phyloP scores from a whole-genome alignment of 2,329 filamentous ascomycete genomes.

The Pezicula neosporulosa region DNA sequence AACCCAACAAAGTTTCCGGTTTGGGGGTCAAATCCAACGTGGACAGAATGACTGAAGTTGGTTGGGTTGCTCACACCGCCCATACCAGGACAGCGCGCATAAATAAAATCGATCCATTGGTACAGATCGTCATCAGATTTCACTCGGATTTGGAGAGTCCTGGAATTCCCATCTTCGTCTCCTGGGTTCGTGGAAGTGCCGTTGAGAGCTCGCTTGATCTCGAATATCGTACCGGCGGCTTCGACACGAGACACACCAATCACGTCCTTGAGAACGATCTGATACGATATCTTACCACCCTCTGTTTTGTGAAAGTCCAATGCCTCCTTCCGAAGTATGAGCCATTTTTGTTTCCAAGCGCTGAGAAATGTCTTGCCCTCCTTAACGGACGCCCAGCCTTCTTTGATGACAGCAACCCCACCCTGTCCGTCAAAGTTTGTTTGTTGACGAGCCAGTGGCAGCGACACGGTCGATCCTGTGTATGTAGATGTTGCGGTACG shows the following conservation, averaged over 20 bases:
- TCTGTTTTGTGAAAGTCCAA: slow-evolving; percentile 94
- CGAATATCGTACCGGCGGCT: slow-evolving; percentile 86
- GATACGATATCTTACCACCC: slow-evolving; percentile 81
- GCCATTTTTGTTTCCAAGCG: slow-evolving; percentile 84
- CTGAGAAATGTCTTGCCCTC: slow-evolving; percentile 85
- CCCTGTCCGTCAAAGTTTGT: slow-evolving; percentile 57
- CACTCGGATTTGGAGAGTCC: slow-evolving; percentile 86
- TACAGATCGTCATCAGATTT: slow-evolving; percentile 97
- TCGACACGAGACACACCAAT: slow-evolving; percentile 89
- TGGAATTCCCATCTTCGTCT: slow-evolving; percentile 71
- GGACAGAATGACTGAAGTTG: slow-evolving; percentile 95
- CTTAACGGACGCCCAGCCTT: slow-evolving; percentile 82
- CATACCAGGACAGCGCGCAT: slow-evolving; percentile 94
- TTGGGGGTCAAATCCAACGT: slow-evolving; percentile 94
- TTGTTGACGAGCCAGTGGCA: slow-evolving; percentile 62
- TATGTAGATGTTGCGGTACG: slow-evolving; percentile 64
- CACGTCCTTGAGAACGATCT: slow-evolving; percentile 81
- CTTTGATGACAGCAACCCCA: slow-evolving; percentile 72
- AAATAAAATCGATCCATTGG: slow-evolving; percentile 98
- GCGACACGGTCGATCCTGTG: slow-evolving; percentile 68
- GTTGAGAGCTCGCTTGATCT: slow-evolving; percentile 77
- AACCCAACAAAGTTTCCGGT: slow-evolving; percentile 93
- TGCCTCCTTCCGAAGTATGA: slow-evolving; percentile 88
- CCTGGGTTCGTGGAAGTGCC: slow-evolving; percentile 67
- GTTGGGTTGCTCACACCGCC: slow-evolving; percentile 97